Evolutionary conservation across 306 rosid genomes (phyloP), one percentile per base, ranked within the genome.

Genomic region (Sicyos baderoa): DNA sequence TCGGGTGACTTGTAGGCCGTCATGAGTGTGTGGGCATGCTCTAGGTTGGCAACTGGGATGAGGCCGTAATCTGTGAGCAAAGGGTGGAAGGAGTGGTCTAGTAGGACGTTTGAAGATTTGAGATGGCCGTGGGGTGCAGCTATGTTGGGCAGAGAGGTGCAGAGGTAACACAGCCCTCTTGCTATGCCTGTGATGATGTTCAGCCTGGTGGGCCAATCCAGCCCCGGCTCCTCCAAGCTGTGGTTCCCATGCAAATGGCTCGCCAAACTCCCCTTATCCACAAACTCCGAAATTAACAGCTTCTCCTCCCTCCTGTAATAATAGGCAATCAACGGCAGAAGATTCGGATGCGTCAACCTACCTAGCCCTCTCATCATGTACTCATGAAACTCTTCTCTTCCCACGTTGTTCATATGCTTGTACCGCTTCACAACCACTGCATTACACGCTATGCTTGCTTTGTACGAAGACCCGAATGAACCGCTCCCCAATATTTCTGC

Each of bases 1-100:
- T 93, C 97, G 0, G 97, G 98, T 6, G 97, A 93, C 66, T 88
- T 93, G 87, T 89, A 93, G 6, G 97, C 97, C 91, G 88, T 85
- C 88, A 89, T 89, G 61, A 82, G 72, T 48, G 77, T 78, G 42
- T 84, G 89, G 4, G 91, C 84, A 25, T 85, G 93, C 19, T 93
- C 97, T 45, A 76, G 50, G 76, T 84, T 93, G 68, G 84, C 82
- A 19, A 88, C 71, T 0, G 96, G 94, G 51, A 81, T 76, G 7
- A 93, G 82, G 4, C 78, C 94, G 58, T 89, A 84, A 76, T 93
- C 98, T 0, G 91, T 88, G 47, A 93, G 71, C 1, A 86, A 22
- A 5, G 98, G 97, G 51, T 93, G 88, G 6, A 81, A 78, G 18
- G 80, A 74, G 62, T 84, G 82, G 57, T 85, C 86, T 22, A 93